phyloP scores from a whole-genome alignment of 495 filamentous ascomycete species.

The Oidiodendron maius region DNA sequence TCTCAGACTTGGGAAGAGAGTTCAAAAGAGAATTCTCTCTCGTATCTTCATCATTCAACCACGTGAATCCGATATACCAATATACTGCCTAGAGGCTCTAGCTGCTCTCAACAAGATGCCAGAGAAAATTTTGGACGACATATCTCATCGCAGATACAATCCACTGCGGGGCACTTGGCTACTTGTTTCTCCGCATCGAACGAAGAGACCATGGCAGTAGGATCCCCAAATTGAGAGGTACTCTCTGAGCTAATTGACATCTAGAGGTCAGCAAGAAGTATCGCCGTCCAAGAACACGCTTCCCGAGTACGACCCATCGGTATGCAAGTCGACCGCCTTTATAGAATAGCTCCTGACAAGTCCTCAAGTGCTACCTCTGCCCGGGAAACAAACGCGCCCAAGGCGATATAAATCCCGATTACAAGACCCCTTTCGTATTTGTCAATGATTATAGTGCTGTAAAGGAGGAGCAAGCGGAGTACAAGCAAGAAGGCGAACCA shows the following conservation, averaged over 20 bases:
- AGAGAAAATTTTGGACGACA: conserved; percentile 80
- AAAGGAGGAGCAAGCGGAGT: conserved; percentile 81
- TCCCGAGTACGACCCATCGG: conserved; percentile 73
- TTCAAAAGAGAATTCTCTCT: too few relatives aligned
- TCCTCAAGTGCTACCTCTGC: conserved; percentile 79
- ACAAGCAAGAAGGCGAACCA: conserved; percentile 44
- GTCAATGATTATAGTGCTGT: conserved; percentile 98
- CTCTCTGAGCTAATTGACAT: neutral
- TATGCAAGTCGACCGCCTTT: conserved; percentile 22
- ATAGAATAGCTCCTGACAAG: conserved; percentile 6
- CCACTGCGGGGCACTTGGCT: conserved; percentile 85
- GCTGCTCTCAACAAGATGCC: conserved; percentile 39
- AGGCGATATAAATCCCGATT: conserved; percentile 83
- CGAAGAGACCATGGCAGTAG: conserved; percentile 98
- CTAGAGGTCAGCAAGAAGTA: conserved; percentile 87
- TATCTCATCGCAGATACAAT: conserved; percentile 93
- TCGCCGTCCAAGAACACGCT: conserved; percentile 68
- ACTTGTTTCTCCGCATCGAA: conserved; percentile 90
- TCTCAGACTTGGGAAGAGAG: too few relatives aligned
- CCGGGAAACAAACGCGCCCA: conserved; percentile 89
- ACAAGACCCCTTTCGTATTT: conserved; percentile 84
- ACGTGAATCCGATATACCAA: too few relatives aligned
- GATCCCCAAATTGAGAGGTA: conserved; percentile 26
- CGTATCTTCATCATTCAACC: too few relatives aligned
- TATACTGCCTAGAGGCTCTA: too few relatives aligned